Evolutionary conservation across 305 asterid species (phyloP).

Genomic region (Fraxinus angustifolia): DNA sequence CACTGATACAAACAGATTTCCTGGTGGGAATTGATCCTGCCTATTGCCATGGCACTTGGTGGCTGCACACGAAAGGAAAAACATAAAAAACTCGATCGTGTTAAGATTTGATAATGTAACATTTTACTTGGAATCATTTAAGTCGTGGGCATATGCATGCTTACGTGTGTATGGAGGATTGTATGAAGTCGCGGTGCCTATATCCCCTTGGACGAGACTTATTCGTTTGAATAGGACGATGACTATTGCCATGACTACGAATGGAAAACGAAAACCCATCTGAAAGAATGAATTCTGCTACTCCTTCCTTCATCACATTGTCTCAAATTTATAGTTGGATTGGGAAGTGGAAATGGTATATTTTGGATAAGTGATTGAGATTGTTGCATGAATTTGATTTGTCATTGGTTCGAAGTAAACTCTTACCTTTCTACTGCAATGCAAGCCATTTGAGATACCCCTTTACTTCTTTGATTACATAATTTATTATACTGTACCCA

Average conservation of each 20-base stretch:
- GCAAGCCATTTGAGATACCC: neutral
- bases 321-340: slow-evolving; percentile 20
- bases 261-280: neutral
- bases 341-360: neutral
- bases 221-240: slow-evolving; percentile 20
- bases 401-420: neutral
- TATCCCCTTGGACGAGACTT: slow-evolving; percentile 30
- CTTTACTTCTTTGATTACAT: neutral
- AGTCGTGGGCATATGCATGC: slow-evolving; percentile 3
- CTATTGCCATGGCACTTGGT: slow-evolving; percentile 49
- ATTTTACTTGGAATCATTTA: neutral
- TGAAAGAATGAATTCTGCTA: neutral
- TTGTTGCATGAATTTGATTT: slow-evolving; percentile 1
- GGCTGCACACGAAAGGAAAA: slow-evolving; percentile 32
- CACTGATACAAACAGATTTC: slow-evolving; percentile 53
- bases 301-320: neutral
- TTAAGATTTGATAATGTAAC: neutral
- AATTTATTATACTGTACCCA: neutral
- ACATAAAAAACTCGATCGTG: neutral
- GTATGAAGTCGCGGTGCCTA: slow-evolving; percentile 50
- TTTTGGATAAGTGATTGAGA: slow-evolving; percentile 21
- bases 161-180: slow-evolving; percentile 45
- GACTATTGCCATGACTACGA: slow-evolving; percentile 24
- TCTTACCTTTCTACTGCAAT: neutral
- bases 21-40: slow-evolving; percentile 60